phyloP scores from a whole-genome alignment of 2,329 filamentous ascomycete species.

The Botrytis elliptica region DNA sequence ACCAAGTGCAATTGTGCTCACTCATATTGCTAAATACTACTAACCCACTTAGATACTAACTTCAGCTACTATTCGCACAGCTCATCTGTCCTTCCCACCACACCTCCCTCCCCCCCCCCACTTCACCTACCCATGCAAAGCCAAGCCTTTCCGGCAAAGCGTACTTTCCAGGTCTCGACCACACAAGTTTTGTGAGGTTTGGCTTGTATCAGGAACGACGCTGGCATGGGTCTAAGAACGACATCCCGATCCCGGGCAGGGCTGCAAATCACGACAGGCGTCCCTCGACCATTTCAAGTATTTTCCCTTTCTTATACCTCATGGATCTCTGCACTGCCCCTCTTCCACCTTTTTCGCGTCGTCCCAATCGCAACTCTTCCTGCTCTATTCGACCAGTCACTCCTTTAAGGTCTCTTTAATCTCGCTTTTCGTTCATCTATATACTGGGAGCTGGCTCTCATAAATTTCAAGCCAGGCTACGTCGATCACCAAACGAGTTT shows the following conservation, averaged over 20 bases:
- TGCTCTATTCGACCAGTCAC: conserved; percentile 48
- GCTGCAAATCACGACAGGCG: conserved; percentile 32
- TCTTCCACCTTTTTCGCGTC: conserved; percentile 46
- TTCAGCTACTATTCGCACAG: conserved; percentile 21
- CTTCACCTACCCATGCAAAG: conserved; percentile 22
- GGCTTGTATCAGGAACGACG: conserved; percentile 38
- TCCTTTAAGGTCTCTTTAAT: conserved; percentile 49
- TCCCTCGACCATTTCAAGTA: conserved; percentile 41
- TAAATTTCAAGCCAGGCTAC: conserved; percentile 44
- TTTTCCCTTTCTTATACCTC: conserved; percentile 52
- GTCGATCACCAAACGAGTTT: conserved; percentile 45
- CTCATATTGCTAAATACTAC: conserved; percentile 6
- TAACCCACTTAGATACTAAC: conserved; percentile 4
- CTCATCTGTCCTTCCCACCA: conserved; percentile 11
- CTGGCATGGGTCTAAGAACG: conserved; percentile 34
- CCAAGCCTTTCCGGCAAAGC: conserved; percentile 33
- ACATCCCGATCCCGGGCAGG: conserved; percentile 38
- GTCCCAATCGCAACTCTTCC: conserved; percentile 46
- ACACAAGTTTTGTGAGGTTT: conserved; percentile 37
- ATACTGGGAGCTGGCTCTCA: conserved; percentile 59
- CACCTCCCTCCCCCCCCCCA: conserved; percentile 10
- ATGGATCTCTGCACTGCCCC: conserved; percentile 51
- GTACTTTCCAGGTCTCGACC: conserved; percentile 34
- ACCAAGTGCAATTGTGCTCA: conserved; percentile 18
- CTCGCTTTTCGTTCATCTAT: conserved; percentile 47